Base-by-base conservation (phyloP, 2,329 filamentous ascomycete genomes). In the Ophiosphaerella narmari region DNA sequence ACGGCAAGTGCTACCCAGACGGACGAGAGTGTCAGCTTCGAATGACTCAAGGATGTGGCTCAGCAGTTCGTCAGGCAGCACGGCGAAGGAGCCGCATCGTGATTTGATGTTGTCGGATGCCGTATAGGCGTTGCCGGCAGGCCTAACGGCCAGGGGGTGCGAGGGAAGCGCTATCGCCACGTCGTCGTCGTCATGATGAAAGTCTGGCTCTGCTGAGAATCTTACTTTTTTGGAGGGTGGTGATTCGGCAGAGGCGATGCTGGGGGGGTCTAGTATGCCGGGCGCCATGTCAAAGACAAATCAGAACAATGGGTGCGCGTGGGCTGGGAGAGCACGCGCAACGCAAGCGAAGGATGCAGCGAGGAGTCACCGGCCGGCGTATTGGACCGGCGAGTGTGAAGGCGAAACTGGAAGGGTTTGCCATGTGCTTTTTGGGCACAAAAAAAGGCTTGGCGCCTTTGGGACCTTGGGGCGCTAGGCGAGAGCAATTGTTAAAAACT, bases 61-160 rank as follows among this genome's bases (percentile, higher is more conserved):
- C 42, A 97, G 77, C 59, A 94, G 75, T 74, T 97, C 91, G 72
- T 97, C 93, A 3, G 92, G 89, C 45, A 96, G 76, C 34, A 73
- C 70, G 49, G 81, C 81, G 68, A 96, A 88, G 5, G 68, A 67
- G 13, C 91, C 92, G 54, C 85, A 82, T 34, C 78, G 80, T 41
- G 77, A 73, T 52, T 90, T 89, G 40, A 91, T 82, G 74, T 89
- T 89, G 47, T 79, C 79, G 2, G 78, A 79, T 11, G 84, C 79
- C 16, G 85, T 84, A 37, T 93, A 82, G 41, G 87, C 86, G 77
- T 99, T 97, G 33, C 93, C 94, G 54, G 88, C 82, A 1, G 94
- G 93, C 68, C 91, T 94, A 57, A 97, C 81, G 29, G 88, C 88
- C 39, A 96, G 78, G 33, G 91, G 91, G 77, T 97, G 93, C 34